Conservation (phyloP, 2,329 filamentous ascomycete genomes). For the Colletotrichum musae region DNA sequence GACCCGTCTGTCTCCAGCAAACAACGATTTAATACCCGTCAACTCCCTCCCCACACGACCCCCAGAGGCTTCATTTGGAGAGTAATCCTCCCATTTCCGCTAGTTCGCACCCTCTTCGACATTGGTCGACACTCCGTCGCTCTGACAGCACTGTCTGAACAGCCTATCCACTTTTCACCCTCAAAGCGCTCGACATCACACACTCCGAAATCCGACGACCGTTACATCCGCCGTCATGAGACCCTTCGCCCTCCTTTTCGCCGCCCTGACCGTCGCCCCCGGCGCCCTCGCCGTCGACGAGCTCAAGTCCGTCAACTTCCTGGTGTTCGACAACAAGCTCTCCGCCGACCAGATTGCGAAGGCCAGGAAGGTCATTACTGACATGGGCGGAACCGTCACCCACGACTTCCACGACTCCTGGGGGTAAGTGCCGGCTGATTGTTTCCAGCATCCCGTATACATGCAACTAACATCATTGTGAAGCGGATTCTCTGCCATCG, state of each 20-base stretch:
- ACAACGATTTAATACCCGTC: constrained; percentile 37
- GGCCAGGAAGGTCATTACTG: constrained; percentile 79
- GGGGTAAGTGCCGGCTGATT: constrained; percentile 66
- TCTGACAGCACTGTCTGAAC: constrained; percentile 11
- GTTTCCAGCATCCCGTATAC: too few relatives aligned
- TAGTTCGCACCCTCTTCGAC: constrained; percentile 10
- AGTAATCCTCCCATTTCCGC: constrained; percentile 16
- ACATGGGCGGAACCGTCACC: constrained; percentile 82
- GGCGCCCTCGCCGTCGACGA: constrained; percentile 74
- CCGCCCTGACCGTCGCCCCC: constrained; percentile 71
- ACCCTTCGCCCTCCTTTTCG: constrained; percentile 66
- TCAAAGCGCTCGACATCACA: constrained; percentile 13
- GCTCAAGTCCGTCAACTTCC: constrained; percentile 83
- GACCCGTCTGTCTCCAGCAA: constrained; percentile 27
- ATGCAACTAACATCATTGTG: constrained; percentile 45
- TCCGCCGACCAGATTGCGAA: constrained; percentile 77
- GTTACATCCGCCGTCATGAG: constrained; percentile 69
- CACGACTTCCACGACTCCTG: constrained; percentile 78
- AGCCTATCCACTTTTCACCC: not conserved
- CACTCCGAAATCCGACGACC: not conserved
- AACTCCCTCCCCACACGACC: constrained; percentile 28
- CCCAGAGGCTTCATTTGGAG: constrained; percentile 5
- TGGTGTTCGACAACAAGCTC: constrained; percentile 72
- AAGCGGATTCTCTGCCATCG: constrained; percentile 87
- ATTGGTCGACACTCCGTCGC: constrained; percentile 22